phyloP scores from a whole-genome alignment of 1,139 yeast species.

The Suhomyces terraborum region DNA sequence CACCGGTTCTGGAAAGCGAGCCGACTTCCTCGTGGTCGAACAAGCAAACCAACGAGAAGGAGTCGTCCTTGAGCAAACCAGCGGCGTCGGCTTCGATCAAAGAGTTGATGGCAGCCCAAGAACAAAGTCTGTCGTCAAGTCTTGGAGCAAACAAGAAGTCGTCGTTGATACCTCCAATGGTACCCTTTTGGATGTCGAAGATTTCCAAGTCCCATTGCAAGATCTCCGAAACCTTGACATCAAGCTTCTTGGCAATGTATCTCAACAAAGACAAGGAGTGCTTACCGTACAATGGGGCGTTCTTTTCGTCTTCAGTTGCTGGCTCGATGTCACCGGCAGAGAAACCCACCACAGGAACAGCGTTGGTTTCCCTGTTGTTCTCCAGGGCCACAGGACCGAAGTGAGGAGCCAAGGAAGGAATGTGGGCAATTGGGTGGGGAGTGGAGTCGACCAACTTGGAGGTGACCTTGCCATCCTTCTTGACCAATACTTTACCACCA shows the following conservation, averaged over 20 bases:
- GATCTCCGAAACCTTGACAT: conserved; percentile 51
- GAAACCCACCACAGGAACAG: conserved; percentile 63
- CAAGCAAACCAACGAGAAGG: conserved; percentile 52
- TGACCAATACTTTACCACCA: conserved; percentile 60
- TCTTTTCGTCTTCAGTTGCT: conserved; percentile 60
- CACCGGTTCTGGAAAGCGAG: conserved; percentile 59
- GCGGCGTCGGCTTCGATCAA: conserved; percentile 44
- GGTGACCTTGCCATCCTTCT: conserved; percentile 33
- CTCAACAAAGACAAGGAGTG: conserved; percentile 58
- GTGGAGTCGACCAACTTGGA: conserved; percentile 55
- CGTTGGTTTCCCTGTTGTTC: conserved; percentile 61
- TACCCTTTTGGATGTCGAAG: conserved; percentile 64
- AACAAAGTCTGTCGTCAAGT: conserved; percentile 66
- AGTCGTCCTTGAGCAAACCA: conserved; percentile 26
- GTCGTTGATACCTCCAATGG: conserved; percentile 58
- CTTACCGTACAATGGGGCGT: conserved; percentile 61
- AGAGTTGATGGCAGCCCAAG: conserved; percentile 58
- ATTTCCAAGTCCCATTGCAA: conserved; percentile 62
- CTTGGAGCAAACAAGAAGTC: conserved; percentile 69
- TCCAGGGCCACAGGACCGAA: conserved; percentile 54
- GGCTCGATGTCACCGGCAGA: conserved; percentile 28
- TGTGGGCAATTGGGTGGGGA: conserved; percentile 64
- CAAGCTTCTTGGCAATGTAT: conserved; percentile 54
- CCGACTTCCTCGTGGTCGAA: conserved; percentile 69
- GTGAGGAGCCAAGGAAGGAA: conserved; percentile 68